Conservation (phyloP, 192 early-diverging fungal species). For the Entophlyctis luteolus region DNA sequence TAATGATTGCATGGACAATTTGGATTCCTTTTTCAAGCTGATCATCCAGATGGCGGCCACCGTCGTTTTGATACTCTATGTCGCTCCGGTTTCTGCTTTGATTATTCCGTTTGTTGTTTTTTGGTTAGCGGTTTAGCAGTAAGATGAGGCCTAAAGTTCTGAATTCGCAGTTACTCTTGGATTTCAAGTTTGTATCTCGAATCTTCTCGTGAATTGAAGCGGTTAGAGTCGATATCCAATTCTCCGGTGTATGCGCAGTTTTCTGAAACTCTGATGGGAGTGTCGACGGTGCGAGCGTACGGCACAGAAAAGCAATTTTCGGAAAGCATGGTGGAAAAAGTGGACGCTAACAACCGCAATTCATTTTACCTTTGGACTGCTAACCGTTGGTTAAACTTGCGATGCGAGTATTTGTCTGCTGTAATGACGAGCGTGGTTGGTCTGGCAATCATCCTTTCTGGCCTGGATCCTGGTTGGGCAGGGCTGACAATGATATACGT, state of each 20-base stretch:
- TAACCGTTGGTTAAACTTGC: constrained; percentile 47
- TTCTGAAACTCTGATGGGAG: constrained; percentile 59
- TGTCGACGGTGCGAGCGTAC: constrained; percentile 39
- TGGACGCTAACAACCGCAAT: constrained; percentile 70
- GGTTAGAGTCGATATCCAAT: constrained; percentile 70
- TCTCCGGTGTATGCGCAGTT: constrained; percentile 77
- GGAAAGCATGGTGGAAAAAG: constrained; percentile 26
- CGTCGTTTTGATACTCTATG: constrained; percentile 27
- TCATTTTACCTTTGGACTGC: constrained; percentile 78
- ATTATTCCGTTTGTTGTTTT: constrained; percentile 50
- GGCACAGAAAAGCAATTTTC: constrained; percentile 30
- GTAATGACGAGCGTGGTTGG: constrained; percentile 17
- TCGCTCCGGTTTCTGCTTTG: constrained; percentile 47
- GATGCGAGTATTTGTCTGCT: constrained; percentile 5
- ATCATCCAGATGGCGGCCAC: constrained; percentile 13
- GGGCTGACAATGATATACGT: constrained; percentile 35
- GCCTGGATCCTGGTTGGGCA: constrained; percentile 28
- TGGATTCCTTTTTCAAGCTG: constrained; percentile 22
- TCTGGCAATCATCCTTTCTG: neutral
- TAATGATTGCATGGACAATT: constrained; percentile 15
- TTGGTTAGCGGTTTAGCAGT: constrained; percentile 35
- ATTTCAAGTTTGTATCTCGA: constrained; percentile 70
- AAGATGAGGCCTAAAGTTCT: neutral
- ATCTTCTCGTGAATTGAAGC: constrained; percentile 81
- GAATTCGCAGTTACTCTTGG: constrained; percentile 42